Evolutionary conservation across 257 asterid genomes (phyloP).

Genomic region (Cinchona pubescens): DNA sequence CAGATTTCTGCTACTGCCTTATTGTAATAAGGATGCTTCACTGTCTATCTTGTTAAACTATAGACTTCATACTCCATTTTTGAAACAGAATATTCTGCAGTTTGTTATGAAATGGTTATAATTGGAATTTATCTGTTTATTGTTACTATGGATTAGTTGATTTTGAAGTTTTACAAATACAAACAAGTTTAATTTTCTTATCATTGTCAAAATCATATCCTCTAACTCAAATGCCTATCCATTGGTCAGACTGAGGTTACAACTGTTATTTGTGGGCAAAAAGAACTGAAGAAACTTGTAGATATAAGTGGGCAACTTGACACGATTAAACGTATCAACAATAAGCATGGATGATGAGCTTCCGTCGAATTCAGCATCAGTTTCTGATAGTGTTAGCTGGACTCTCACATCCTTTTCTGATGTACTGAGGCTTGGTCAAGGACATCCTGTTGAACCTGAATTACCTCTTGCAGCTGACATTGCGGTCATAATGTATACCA

Average conservation of each 20-base stretch:
- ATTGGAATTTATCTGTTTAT: neutral
- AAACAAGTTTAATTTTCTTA: neutral
- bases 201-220: neutral
- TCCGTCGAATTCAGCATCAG: conserved; percentile 49
- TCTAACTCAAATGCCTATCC: conserved; percentile 15
- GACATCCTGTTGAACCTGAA: conserved; percentile 70
- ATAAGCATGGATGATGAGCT: conserved; percentile 82
- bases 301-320: conserved; percentile 86
- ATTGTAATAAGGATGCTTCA: neutral
- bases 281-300: conserved; percentile 80
- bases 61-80: neutral
- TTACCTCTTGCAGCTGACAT: conserved; percentile 81
- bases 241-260: conserved; percentile 93
- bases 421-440: conserved; percentile 66
- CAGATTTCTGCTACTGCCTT: neutral
- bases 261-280: conserved; percentile 86
- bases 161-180: neutral
- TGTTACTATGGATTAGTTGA: neutral
- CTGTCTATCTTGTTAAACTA: neutral
- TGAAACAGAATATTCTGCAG: neutral
- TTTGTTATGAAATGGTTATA: neutral
- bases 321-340: conserved; percentile 71
- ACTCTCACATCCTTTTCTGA: conserved; percentile 59
- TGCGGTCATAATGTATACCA: conserved; percentile 98
- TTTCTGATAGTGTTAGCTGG: conserved; percentile 59